phyloP scores from a whole-genome alignment of 352 stramenopile species.

The Pythium chondricola region DNA sequence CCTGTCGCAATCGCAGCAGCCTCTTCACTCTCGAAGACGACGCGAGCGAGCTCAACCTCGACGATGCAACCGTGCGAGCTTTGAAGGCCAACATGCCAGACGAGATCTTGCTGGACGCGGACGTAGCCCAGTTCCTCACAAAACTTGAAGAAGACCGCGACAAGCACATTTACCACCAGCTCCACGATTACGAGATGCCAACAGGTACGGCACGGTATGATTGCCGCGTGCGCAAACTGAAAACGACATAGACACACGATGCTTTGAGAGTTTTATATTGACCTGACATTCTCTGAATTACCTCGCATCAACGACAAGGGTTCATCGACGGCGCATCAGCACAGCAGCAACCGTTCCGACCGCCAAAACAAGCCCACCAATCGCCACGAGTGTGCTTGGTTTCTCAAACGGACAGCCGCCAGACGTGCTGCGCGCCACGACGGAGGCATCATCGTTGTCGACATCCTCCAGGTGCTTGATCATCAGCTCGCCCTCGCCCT shows the following conservation, averaged over 20 bases:
- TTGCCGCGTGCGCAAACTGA: constrained; percentile 12
- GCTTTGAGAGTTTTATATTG: constrained; percentile 1
- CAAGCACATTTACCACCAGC: constrained; percentile 11
- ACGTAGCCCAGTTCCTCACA: constrained; percentile 11
- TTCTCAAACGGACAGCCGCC: constrained; percentile 3
- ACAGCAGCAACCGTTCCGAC: constrained; percentile 4
- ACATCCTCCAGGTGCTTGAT: constrained; percentile 59
- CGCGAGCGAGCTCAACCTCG: not conserved
- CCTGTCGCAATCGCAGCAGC: no score
- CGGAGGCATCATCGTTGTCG: not conserved
- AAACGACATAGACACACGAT: not conserved
- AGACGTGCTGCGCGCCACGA: no score
- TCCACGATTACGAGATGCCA: constrained; percentile 13
- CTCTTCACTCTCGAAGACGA: not conserved
- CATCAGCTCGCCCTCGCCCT: constrained; percentile 82
- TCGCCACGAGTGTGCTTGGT: not conserved
- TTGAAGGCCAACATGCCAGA: constrained; percentile 7
- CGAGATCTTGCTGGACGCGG: not conserved
- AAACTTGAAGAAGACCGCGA: constrained; percentile 17
- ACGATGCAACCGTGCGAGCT: constrained; percentile 6
- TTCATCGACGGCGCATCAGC: constrained; percentile 15
- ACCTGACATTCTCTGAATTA: no score
- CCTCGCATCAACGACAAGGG: not conserved
- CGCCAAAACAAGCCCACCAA: not conserved
- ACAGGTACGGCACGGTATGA: constrained; percentile 14